phyloP scores from a whole-genome alignment of 202 grass and related monocot genomes.

The Schoenoplectus tabernaemontani region DNA sequence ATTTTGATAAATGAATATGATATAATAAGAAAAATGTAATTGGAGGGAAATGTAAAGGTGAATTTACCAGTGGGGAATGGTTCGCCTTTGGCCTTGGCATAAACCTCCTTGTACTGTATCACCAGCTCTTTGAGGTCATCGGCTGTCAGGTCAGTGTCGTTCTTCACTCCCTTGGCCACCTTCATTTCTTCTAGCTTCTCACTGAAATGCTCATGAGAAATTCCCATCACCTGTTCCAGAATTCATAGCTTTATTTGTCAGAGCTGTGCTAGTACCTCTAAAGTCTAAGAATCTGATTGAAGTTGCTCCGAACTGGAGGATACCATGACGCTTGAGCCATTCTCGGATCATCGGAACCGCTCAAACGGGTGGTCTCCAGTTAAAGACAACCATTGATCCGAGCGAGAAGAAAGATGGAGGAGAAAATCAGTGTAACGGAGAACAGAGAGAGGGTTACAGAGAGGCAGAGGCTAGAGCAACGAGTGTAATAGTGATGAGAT shows the following conservation, averaged over 20 bases:
- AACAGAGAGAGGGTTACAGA: not conserved
- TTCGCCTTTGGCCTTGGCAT: constrained; percentile 70
- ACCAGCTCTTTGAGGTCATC: constrained; percentile 77
- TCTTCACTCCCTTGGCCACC: constrained; percentile 38
- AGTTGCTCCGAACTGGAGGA: not conserved
- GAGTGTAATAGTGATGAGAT: not conserved
- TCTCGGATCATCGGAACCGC: not conserved
- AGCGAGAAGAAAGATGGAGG: not conserved
- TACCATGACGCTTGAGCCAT: too few relatives aligned
- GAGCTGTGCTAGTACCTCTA: not conserved
- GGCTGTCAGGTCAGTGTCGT: constrained; percentile 68
- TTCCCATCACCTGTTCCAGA: constrained; percentile 60
- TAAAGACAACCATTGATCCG: not conserved
- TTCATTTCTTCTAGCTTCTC: constrained; percentile 86
- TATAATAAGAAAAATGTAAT: not conserved
- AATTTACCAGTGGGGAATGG: constrained; percentile 67
- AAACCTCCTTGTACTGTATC: constrained; percentile 73
- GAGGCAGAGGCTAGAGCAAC: not conserved
- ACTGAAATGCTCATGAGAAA: constrained; percentile 62
- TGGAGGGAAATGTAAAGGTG: not conserved
- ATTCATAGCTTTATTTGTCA: not conserved
- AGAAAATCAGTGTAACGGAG: not conserved
- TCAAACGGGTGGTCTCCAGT: constrained; percentile 3
- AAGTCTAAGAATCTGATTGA: not conserved
- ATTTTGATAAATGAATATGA: not conserved